Evolutionary conservation across 2,329 filamentous ascomycete genomes (phyloP).

Genomic region (Aspergillus brunneoviolaceus): DNA sequence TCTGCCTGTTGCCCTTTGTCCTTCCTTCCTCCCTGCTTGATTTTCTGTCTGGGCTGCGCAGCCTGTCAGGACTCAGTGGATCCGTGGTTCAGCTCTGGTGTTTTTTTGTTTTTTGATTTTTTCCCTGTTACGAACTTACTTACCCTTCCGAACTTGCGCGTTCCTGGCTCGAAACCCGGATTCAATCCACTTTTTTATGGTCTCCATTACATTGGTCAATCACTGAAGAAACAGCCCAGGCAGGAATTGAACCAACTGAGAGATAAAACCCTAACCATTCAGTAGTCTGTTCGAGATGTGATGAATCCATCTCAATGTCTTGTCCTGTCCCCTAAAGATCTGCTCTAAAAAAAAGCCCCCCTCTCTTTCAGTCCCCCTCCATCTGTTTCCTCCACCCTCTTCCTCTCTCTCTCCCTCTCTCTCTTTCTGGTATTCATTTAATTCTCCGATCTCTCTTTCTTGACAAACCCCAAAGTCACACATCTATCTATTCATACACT

Average conservation of each 20-base stretch:
- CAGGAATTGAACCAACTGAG: too few relatives aligned
- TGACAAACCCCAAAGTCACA: neutral
- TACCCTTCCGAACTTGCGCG: neutral
- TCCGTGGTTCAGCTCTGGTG: conserved; percentile 15
- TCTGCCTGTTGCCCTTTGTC: too few relatives aligned
- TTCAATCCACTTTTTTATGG: neutral
- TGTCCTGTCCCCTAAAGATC: neutral
- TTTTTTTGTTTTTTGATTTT: conserved; percentile 1
- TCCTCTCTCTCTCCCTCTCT: neutral
- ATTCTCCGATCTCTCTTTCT: neutral
- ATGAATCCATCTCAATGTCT: neutral
- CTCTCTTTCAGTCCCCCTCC: neutral
- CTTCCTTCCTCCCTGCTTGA: neutral
- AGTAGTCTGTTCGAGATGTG: neutral
- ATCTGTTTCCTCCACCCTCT: conserved; percentile 1
- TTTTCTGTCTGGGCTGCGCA: neutral
- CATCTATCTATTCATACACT: neutral
- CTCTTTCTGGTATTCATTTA: neutral
- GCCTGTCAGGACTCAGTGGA: neutral
- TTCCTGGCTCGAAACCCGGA: conserved; percentile 1
- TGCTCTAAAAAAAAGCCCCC: neutral
- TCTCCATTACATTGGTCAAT: neutral
- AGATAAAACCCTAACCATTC: too few relatives aligned
- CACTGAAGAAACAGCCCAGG: neutral
- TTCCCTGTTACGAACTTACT: neutral